Evolutionary conservation across 169 alveolate genomes (phyloP).

Genomic region (Perkinsus marinus): DNA sequence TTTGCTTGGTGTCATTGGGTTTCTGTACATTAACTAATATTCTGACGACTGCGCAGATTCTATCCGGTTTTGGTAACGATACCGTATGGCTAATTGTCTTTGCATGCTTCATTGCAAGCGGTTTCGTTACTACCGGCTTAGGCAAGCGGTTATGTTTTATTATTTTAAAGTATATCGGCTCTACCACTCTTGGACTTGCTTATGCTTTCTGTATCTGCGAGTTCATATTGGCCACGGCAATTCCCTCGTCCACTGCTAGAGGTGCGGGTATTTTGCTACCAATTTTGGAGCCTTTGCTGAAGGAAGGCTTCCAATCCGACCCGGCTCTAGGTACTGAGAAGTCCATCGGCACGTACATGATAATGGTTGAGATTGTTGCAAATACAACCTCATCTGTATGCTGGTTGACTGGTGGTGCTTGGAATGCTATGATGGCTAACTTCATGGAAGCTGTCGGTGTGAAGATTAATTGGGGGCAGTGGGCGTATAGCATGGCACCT

Average conservation of each 20-base stretch:
- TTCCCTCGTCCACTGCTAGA: slow-evolving; percentile 3
- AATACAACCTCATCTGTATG: not conserved
- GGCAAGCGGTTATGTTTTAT: not conserved
- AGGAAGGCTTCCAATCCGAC: not conserved
- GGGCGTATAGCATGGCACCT: not conserved
- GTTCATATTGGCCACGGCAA: not conserved
- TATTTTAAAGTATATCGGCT: not conserved
- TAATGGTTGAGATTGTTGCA: not conserved
- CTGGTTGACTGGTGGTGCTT: not conserved
- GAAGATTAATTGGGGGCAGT: not conserved
- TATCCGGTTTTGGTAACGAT: not conserved
- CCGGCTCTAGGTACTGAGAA: not conserved
- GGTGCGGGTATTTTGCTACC: slow-evolving; percentile 3
- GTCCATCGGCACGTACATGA: not conserved
- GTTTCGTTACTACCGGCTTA: not conserved
- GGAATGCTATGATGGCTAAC: not conserved
- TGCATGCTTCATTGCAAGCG: slow-evolving; percentile 1
- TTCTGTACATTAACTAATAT: not conserved
- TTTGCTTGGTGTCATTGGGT: not conserved
- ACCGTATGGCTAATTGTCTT: not conserved
- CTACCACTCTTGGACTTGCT: not conserved
- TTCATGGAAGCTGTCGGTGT: not conserved
- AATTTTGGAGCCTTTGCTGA: not conserved
- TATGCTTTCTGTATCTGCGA: not conserved
- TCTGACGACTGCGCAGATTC: not conserved